Conservation (phyloP, 225 moss, liverwort and hornwort genomes). For the Sphagnum tenellum region DNA sequence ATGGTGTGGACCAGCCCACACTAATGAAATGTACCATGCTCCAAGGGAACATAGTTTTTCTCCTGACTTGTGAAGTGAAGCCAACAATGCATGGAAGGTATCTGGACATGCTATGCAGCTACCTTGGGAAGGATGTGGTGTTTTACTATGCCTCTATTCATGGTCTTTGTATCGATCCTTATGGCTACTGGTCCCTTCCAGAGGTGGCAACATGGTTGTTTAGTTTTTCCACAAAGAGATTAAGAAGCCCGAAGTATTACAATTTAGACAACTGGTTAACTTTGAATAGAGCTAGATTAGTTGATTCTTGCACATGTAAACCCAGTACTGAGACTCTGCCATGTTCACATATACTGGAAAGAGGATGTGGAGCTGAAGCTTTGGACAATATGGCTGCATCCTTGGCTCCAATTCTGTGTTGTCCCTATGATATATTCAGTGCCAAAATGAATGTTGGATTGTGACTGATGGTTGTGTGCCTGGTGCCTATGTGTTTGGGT, state of each 20-base stretch:
- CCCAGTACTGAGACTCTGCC: slow-evolving; percentile 22
- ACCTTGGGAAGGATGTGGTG: too few species aligned
- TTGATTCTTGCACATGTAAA: slow-evolving; percentile 18
- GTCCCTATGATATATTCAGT: slow-evolving; percentile 5
- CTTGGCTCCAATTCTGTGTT: slow-evolving; percentile 9
- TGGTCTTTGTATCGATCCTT: too few species aligned
- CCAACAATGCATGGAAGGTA: too few species aligned
- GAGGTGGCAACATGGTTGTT: slow-evolving; percentile 16
- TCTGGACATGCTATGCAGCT: too few species aligned
- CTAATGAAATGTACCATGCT: too few species aligned
- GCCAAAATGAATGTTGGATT: slow-evolving; percentile 14
- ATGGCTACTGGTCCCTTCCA: too few species aligned
- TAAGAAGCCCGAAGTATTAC: neutral
- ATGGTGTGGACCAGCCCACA: too few species aligned
- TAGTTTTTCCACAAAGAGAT: slow-evolving; percentile 45
- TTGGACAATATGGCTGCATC: slow-evolving; percentile 38
- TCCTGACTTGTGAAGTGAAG: too few species aligned
- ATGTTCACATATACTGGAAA: slow-evolving; percentile 59
- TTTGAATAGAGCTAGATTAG: too few species aligned
- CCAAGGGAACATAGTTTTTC: too few species aligned
- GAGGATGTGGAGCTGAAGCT: slow-evolving; percentile 56
- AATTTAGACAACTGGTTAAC: slow-evolving; percentile 13
- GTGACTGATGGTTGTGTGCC: slow-evolving; percentile 32
- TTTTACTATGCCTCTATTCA: too few species aligned
- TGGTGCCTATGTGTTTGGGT: slow-evolving; percentile 30